Evolutionary conservation across 306 rosid genomes (phyloP), one percentile per base, ranked within the genome.

Genomic region (Rosa rugosa): DNA sequence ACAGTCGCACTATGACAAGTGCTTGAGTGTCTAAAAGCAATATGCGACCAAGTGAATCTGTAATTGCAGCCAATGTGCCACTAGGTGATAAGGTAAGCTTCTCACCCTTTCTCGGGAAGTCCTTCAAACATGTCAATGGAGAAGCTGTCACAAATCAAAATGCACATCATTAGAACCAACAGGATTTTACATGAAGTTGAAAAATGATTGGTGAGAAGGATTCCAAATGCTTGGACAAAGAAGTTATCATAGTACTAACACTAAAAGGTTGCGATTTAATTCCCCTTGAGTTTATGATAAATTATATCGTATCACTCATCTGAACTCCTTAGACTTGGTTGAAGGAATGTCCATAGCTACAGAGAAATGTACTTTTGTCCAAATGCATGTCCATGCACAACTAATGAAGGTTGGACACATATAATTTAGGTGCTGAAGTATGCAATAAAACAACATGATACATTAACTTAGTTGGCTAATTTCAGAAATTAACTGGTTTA

Each of bases 31-130:
- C 98, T 66, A 96, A 87, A 70, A 96, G 92, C 92, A 96, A 74
- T 82, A 96, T 90, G 74, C 99, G 99, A 77, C 99, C 99, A 23
- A 96, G 97, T 67, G 99, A 96, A 89, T 93, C 99, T 67, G 98
- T 96, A 81, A 96, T 87, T 31, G 98, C 98, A 60, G 99, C 97
- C 89, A 96, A 78, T 14, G 99, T 96, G 75, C 99, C 98, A 81
- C 99, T 96, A 2, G 99, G 99, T 38, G 99, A 96, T 77, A 96
- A 86, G 40, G 93, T 96, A 67, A 93, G 92, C 88, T 93, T 96
- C 80, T 96, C 99, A 44, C 99, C 99, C 92, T 93, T 96, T 89
- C 99, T 93, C 70, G 99, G 99, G 79, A 86, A 83, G 85, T 93
- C 99, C 89, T 90, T 93, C 75, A 96, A 80, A 83, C 97, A 93